Evolutionary conservation across 257 asterid genomes (phyloP), one percentile per base, ranked within the genome.

Genomic region (Thymus quinquecostatus): DNA sequence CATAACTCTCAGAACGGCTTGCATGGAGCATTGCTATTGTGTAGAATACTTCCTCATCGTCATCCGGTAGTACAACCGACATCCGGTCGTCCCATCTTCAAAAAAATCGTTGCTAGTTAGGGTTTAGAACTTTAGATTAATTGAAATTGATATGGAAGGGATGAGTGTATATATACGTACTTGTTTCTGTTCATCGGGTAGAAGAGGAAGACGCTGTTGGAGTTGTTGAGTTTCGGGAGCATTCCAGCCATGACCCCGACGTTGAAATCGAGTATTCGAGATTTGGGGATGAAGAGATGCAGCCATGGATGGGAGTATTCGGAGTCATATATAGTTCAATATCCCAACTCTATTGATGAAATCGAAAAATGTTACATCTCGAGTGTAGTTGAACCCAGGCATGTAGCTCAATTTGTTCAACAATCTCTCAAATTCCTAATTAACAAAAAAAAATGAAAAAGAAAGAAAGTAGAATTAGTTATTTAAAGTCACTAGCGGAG

Each of bases 221-320:
- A 45, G 11, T 72, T 62, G 68, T 81, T 88, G 60, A 81, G 85
- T 45, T 50, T 80, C 9, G 85, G 85, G 13, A 92, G 61, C 58
- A 86, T 86, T 76, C 80, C 74, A 47, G 81, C 79, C 29, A 89
- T 76, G 54, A 89, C 95, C 13, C 81, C 89, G 29, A 58, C 82
- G 71, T 92, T 84, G 69, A 92, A 86, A 13, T 88, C 89, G 53
- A 32, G 12, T 6, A 92, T 85, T 34, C 78, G 4, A 5, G 96
- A 92, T 69, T 84, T 89, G 27, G 97, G 95, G 53, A 92, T 85
- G 75, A 86, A 84, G 49, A 92, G 85, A 71, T 88, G 88, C 1
- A 92, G 85, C 98, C 96, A 92, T 48, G 97, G 96, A 79, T 92
- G 97, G 53, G 95, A 78, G 79, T 64, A 34, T 85, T 83, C 21